These are phyloP conservation scores for Boletales sp. DNA, from an alignment of 768 basidiomycete species.

Conservation along the genomic window DNA sequence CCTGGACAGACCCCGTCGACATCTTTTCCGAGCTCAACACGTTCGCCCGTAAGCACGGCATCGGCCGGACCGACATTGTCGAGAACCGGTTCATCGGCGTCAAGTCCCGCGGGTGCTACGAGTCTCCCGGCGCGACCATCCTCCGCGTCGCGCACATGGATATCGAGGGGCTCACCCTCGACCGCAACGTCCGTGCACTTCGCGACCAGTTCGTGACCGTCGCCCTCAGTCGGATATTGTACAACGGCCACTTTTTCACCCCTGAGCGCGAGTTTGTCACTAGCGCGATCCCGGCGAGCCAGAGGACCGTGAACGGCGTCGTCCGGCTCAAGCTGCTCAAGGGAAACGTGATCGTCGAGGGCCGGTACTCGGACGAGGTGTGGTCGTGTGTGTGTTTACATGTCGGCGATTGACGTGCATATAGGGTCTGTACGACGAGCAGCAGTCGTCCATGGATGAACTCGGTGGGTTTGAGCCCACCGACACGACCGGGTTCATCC, in stretches of 20 bases:
- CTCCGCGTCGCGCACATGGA: slow-evolving; percentile 94
- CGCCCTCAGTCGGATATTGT: slow-evolving; percentile 85
- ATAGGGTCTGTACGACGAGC: slow-evolving; percentile 92
- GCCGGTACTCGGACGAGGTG: slow-evolving; percentile 84
- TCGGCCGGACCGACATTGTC: slow-evolving; percentile 97
- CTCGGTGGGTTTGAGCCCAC: slow-evolving; percentile 97
- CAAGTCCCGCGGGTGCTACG: slow-evolving; percentile 99
- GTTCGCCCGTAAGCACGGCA: slow-evolving; percentile 90
- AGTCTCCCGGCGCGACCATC: slow-evolving; percentile 95
- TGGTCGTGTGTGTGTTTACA: not conserved
- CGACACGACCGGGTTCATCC: slow-evolving; percentile 94
- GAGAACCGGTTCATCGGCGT: slow-evolving; percentile 99
- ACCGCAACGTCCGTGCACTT: slow-evolving; percentile 92
- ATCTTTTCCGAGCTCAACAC: slow-evolving; percentile 91
- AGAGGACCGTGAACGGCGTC: slow-evolving; percentile 92
- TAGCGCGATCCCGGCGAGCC: slow-evolving; percentile 86
- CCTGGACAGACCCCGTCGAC: slow-evolving; percentile 88
- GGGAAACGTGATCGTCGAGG: slow-evolving; percentile 93
- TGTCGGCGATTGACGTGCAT: not conserved
- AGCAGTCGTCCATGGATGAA: slow-evolving; percentile 97
- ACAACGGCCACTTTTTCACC: slow-evolving; percentile 99
- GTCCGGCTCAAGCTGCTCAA: slow-evolving; percentile 92
- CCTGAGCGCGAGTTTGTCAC: slow-evolving; percentile 96
- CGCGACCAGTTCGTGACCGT: slow-evolving; percentile 94
- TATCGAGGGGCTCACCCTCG: slow-evolving; percentile 95